Base-by-base conservation (phyloP, 2,329 filamentous ascomycete species). In the Penicillium sp. region DNA sequence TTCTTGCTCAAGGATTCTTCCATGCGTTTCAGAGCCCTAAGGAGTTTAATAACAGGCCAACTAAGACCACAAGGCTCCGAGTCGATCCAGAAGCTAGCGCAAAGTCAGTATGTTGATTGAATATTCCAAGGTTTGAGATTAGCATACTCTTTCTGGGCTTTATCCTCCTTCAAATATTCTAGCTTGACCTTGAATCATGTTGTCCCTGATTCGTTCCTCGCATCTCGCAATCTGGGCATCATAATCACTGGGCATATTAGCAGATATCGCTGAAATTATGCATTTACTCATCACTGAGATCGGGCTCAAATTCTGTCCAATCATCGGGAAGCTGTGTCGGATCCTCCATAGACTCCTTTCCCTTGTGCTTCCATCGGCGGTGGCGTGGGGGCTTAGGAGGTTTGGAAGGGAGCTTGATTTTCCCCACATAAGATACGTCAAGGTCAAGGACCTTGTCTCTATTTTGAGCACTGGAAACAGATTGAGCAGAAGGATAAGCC, bases 161-260 rank as follows among this genome's bases (percentile, higher is more conserved):
- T 45, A 21, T 31, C 16, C 9, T 5, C 31, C 23, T 39, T 21
- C 23, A 44, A 51, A 18, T 13, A 14, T 24, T 46, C 42, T 18
- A 45, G 13, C 19, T 14, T 45, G 10, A 6, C 21, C 23, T 51
- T 11, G 11, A 51, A 45, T 13, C 23, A 51, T 44, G n/a, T 45
- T 36, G 11, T 51, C 49, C 18, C 24, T 33, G 16, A 45, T 51
- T 16, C 49, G 28, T 24, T 51, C 49, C 7, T 51, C n/a, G 23
- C 49, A 51, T 36, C 48, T 31, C 18, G 36, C 9, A 26, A 51
- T 45, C 14, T 51, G 48, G 24, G 39, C 48, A 37, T 51, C 48
- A 26, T 23, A 34, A 21, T 51, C 48, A 19, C 48, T 51, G 36
- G 10, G 29, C 13, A 13, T 13, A 13, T 28, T 42, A 42, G 37